A percentile compares a stretch with the other conserved stretches of the same genome.
Conservation (phyloP, 192 early-diverging fungal species). For the Coemansia sp. region DNA sequence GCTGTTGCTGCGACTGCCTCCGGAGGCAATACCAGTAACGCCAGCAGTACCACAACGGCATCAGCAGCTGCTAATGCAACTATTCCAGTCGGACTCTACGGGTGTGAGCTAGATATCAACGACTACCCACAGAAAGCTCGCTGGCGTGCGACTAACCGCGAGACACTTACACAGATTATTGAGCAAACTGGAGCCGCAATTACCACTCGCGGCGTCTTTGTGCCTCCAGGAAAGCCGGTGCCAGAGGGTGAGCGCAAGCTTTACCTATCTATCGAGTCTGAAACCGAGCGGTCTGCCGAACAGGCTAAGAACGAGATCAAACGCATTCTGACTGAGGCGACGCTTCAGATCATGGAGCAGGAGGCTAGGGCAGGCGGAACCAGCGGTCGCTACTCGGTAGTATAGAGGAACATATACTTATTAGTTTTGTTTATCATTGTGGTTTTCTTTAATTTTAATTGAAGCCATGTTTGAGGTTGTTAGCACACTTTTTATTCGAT, state of each 20-base stretch:
- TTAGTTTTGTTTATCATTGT: too few species aligned
- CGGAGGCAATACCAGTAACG: too few species aligned
- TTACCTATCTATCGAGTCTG: constrained; percentile 93
- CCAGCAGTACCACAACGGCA: neutral
- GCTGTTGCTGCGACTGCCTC: too few species aligned
- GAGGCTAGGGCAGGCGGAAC: constrained; percentile 58
- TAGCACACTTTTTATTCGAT: too few species aligned
- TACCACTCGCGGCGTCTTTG: constrained; percentile 89
- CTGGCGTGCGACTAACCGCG: constrained; percentile 94
- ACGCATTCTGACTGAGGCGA: constrained; percentile 86
- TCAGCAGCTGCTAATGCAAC: neutral
- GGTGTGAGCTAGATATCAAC: constrained; percentile 92
- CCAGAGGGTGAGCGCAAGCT: constrained; percentile 81
- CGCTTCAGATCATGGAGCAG: constrained; percentile 67
- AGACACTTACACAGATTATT: constrained; percentile 88
- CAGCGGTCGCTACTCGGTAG: constrained; percentile 45
- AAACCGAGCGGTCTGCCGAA: constrained; percentile 84
- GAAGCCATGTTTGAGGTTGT: too few species aligned
- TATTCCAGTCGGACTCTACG: constrained; percentile 30
- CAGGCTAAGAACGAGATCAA: constrained; percentile 92
- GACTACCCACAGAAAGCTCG: constrained; percentile 95
- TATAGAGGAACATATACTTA: neutral
- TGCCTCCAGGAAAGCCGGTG: constrained; percentile 81
- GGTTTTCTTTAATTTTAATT: too few species aligned
- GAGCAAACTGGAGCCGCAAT: constrained; percentile 94